A percentile compares a stretch with the other conserved stretches of the same genome.
Evolutionary conservation across 176 grass and related monocot species (phyloP).

Genomic region (Phragmites australis): DNA sequence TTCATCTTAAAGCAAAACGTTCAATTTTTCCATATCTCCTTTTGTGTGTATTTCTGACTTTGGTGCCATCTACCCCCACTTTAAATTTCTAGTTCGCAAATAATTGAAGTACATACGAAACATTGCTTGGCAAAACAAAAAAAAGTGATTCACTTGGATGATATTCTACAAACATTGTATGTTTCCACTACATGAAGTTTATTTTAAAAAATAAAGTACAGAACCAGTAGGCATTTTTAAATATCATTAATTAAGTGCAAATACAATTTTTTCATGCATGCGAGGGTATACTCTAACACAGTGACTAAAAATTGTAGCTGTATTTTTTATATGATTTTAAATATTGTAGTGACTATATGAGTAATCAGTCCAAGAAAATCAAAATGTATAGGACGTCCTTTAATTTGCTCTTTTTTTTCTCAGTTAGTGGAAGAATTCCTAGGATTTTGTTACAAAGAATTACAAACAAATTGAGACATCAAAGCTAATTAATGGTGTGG

Average conservation of each 20-base stretch:
- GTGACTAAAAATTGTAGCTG: background rate
- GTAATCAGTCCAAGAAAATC: background rate
- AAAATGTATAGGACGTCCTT: background rate
- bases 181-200: background rate
- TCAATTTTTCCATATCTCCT: background rate
- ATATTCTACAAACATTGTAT: background rate
- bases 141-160: background rate
- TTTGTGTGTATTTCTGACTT: background rate
- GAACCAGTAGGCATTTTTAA: background rate
- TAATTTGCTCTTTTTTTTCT: background rate
- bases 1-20: slow-evolving; percentile 31
- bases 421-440: background rate
- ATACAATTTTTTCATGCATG: background rate
- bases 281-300: background rate
- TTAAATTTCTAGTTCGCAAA: background rate
- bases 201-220: too few relatives aligned
- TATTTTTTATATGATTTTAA: background rate
- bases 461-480: background rate
- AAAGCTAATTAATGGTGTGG: too few relatives aligned
- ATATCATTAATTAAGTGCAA: background rate
- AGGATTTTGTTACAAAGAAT: background rate
- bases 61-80: background rate
- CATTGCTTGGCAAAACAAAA: background rate
- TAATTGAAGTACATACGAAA: background rate
- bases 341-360: background rate